Percentiles rank a stretch among this genome's conserved stretches.
These are phyloP conservation scores for Lactarius sp. DNA, from an alignment of 768 basidiomycete genomes.

Conservation along the genomic window DNA sequence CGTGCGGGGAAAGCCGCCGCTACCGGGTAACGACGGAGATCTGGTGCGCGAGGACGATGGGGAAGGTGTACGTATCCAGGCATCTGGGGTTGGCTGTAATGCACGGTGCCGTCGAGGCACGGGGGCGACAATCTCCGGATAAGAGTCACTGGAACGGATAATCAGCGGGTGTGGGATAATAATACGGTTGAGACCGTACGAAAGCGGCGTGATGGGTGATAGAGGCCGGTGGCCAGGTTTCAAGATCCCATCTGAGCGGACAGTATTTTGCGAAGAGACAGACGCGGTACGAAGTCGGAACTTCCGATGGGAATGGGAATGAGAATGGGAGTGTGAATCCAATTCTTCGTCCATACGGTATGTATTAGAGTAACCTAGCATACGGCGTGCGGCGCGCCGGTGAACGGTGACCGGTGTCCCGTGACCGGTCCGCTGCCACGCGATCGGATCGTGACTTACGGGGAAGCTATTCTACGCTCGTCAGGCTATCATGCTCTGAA, in stretches of 20 bases:
- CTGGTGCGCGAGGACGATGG: slow-evolving; percentile 10
- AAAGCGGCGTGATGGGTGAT: slow-evolving; percentile 7
- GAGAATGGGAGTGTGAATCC: not conserved
- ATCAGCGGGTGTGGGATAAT: not conserved
- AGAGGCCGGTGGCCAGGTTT: slow-evolving; percentile 3
- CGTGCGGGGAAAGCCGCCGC: slow-evolving; percentile 62
- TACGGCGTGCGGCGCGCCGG: no score
- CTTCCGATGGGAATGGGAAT: not conserved
- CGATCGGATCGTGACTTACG: no score
- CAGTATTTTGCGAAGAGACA: slow-evolving; percentile 9
- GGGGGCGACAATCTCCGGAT: slow-evolving; percentile 16
- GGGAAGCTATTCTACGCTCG: slow-evolving; percentile 21
- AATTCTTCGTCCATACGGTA: slow-evolving; percentile 14
- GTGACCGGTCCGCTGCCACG: not conserved
- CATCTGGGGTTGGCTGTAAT: slow-evolving; percentile 15
- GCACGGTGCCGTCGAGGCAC: slow-evolving; percentile 17
- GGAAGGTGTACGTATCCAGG: slow-evolving; percentile 22
- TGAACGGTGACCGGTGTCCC: not conserved
- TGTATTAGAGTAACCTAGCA: not conserved
- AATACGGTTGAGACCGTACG: slow-evolving; percentile 3
- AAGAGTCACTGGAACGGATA: slow-evolving; percentile 3
- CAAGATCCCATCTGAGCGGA: slow-evolving; percentile 11
- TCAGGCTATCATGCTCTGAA: slow-evolving; percentile 24
- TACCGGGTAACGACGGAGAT: slow-evolving; percentile 33
- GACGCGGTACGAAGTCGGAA: slow-evolving; percentile 4